Percentiles rank a stretch among this genome's conserved stretches.
Conservation (phyloP, 257 asterid genomes). For the Cynanchum wilfordii region DNA sequence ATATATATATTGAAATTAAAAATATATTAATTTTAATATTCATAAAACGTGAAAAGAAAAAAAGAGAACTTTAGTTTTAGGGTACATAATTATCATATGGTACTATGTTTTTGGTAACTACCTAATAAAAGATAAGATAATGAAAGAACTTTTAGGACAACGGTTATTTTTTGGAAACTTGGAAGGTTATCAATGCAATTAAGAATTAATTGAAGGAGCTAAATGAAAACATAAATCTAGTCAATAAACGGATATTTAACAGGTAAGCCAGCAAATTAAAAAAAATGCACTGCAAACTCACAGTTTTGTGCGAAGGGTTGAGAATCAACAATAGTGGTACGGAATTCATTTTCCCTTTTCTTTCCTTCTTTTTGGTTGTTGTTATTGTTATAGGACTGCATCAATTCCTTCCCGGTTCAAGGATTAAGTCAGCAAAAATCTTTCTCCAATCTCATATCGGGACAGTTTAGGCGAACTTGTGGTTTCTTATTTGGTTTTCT, state of each 20-base stretch:
- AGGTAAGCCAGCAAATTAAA: not conserved
- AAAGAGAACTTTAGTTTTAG: too few species aligned
- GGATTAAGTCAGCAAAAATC: not conserved
- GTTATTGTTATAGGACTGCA: not conserved
- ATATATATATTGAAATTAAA: too few species aligned
- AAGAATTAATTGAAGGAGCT: not conserved
- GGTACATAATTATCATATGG: too few species aligned
- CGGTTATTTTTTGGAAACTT: too few species aligned
- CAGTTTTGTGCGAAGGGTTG: not conserved
- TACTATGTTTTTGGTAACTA: too few species aligned
- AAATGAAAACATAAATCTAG: not conserved
- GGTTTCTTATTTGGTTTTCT: not conserved
- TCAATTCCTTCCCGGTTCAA: not conserved
- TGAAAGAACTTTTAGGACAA: too few species aligned
- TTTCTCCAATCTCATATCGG: not conserved
- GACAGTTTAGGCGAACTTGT: not conserved
- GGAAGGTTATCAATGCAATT: too few species aligned
- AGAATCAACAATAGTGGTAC: not conserved
- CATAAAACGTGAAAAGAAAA: too few species aligned
- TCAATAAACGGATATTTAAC: not conserved
- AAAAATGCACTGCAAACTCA: not conserved
- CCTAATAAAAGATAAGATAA: too few species aligned
- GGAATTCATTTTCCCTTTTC: not conserved
- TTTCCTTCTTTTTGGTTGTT: too few species aligned
- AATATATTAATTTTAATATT: too few species aligned